phyloP scores from a whole-genome alignment of 2,329 filamentous ascomycete species.

The Hansfordia pulvinata region DNA sequence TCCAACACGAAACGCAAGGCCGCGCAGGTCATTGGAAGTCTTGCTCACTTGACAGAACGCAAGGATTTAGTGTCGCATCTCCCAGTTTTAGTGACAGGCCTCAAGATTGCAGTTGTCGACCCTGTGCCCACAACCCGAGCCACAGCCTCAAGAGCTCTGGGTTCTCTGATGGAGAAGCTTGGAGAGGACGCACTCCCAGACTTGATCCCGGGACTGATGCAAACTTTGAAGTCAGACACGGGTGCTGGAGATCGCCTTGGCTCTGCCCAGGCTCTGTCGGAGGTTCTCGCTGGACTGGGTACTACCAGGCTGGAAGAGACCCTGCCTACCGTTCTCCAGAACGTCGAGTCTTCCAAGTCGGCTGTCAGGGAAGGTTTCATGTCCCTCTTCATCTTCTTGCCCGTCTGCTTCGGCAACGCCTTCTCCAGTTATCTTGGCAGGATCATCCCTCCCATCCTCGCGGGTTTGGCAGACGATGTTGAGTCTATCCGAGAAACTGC shows the following conservation, averaged over 20 bases:
- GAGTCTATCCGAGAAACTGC: conserved; percentile 97
- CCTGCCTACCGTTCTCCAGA: conserved; percentile 88
- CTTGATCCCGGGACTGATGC: conserved; percentile 94
- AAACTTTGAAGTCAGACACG: conserved; percentile 92
- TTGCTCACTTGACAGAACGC: conserved; percentile 92
- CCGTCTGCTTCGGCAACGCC: conserved; percentile 96
- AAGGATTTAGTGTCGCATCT: conserved; percentile 87
- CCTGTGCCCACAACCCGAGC: conserved; percentile 93
- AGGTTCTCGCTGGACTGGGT: conserved; percentile 89
- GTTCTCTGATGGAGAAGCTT: conserved; percentile 94
- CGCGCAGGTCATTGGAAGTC: conserved; percentile 91
- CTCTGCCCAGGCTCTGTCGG: conserved; percentile 89
- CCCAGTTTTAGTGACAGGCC: conserved; percentile 79
- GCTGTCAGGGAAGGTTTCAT: conserved; percentile 96
- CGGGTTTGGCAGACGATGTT: conserved; percentile 87
- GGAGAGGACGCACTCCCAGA: conserved; percentile 94
- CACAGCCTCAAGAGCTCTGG: conserved; percentile 88
- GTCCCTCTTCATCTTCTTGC: conserved; percentile 98
- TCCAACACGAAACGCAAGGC: conserved; percentile 95
- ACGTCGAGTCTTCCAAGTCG: conserved; percentile 81
- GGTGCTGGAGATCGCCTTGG: conserved; percentile 92
- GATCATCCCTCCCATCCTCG: conserved; percentile 90
- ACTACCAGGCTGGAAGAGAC: conserved; percentile 90
- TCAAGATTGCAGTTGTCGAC: conserved; percentile 82
- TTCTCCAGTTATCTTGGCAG: conserved; percentile 91